Evolutionary conservation across 306 rosid species (phyloP).

Genomic region (Malus domestica): ASM211411v1 NC_041802.1:2564001-2564500

Average conservation of each 20-base stretch:
- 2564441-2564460: slow-evolving; percentile 35
- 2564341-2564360: slow-evolving; percentile 24
- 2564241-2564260: slow-evolving; percentile 20
- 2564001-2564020: too few relatives aligned
- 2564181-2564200: slow-evolving; percentile 45
- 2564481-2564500: slow-evolving; percentile 34
- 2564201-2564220: slow-evolving; percentile 31
- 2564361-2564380: slow-evolving; percentile 36
- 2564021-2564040: too few relatives aligned
- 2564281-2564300: slow-evolving; percentile 17
- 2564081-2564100: not conserved
- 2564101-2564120: not conserved
- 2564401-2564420: slow-evolving; percentile 6
- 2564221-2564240: slow-evolving; percentile 33
- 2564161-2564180: slow-evolving; percentile 38
- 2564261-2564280: slow-evolving; percentile 1
- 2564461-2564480: slow-evolving; percentile 20
- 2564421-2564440: slow-evolving; percentile 15
- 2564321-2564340: slow-evolving; percentile 8
- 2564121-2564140: not conserved
- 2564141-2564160: slow-evolving; percentile 23
- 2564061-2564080: too few relatives aligned
- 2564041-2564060: too few relatives aligned
- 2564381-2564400: slow-evolving; percentile 51
- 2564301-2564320: slow-evolving; percentile 27